Conservation (phyloP, 371 early-diverging fungal genomes). For the Syncephalis plumigaleata region DNA sequence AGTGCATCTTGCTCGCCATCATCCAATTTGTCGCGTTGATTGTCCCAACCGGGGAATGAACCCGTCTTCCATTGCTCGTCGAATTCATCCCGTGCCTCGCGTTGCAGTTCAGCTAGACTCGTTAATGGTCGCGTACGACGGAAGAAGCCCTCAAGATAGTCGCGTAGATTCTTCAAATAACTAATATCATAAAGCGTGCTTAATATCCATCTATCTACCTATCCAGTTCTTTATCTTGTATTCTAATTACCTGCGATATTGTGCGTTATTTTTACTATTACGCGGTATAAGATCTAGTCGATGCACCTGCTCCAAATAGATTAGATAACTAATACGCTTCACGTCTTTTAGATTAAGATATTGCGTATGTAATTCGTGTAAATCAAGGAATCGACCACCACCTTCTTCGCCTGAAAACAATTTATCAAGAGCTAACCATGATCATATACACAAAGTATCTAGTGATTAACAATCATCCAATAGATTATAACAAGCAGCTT, state of each 20-base stretch:
- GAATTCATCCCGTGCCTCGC: slow-evolving; percentile 30
- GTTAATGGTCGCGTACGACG: slow-evolving; percentile 60
- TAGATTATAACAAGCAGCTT: not conserved
- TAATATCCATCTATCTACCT: not conserved
- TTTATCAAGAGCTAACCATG: slow-evolving; percentile 42
- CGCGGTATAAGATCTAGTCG: slow-evolving; percentile 39
- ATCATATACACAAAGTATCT: not conserved
- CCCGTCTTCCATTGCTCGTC: slow-evolving; percentile 38
- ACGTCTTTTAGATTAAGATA: slow-evolving; percentile 71
- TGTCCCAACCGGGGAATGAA: slow-evolving; percentile 44
- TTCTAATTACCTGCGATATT: slow-evolving; percentile 32
- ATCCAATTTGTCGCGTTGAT: slow-evolving; percentile 10
- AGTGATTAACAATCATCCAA: not conserved
- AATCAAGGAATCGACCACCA: slow-evolving; percentile 72
- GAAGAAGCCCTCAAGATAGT: slow-evolving; percentile 65
- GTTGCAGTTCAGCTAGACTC: slow-evolving; percentile 31
- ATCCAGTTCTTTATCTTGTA: not conserved
- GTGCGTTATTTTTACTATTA: slow-evolving; percentile 35
- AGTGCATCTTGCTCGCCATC: slow-evolving; percentile 22
- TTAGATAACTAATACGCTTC: slow-evolving; percentile 56
- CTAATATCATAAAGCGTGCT: slow-evolving; percentile 7
- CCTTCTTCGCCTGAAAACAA: slow-evolving; percentile 87
- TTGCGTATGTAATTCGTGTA: slow-evolving; percentile 50
- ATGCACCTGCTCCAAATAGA: slow-evolving; percentile 54
- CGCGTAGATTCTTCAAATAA: slow-evolving; percentile 41